A percentile compares a stretch with the other conserved stretches of the same genome.
These are phyloP conservation scores for Lizonia empirigonia DNA, from an alignment of 2,329 filamentous ascomycete species.

Conservation along the genomic window DNA sequence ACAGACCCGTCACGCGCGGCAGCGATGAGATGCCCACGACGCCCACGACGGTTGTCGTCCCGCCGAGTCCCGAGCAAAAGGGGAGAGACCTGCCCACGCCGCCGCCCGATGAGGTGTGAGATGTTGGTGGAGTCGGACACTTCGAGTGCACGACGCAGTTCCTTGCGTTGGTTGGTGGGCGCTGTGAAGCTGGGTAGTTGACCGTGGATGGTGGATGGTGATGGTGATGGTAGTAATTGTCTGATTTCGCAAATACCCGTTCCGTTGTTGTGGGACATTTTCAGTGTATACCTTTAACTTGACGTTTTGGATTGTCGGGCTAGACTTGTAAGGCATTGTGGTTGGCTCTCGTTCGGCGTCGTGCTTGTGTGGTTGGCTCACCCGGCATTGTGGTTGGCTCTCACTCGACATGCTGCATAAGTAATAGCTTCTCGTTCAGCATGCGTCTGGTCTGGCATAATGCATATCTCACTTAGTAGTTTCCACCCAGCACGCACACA, in stretches of 20 bases:
- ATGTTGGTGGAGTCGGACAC: neutral
- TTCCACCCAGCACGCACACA: no score
- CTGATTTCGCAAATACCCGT: conserved; percentile 16
- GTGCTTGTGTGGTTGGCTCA: no score
- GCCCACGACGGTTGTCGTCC: conserved; percentile 46
- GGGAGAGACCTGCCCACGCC: conserved; percentile 38
- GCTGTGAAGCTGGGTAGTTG: no score
- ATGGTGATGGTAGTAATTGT: neutral
- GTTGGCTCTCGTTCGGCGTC: no score
- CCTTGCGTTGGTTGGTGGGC: no score
- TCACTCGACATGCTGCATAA: no score
- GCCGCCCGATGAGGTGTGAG: conserved; percentile 33
- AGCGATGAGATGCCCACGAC: conserved; percentile 24
- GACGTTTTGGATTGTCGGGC: conserved; percentile 9
- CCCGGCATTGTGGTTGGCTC: no score
- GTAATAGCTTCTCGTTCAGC: no score
- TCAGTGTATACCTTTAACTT: conserved; percentile 15
- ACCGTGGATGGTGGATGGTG: neutral
- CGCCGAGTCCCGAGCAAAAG: conserved; percentile 45
- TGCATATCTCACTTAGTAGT: no score
- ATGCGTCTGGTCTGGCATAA: no score
- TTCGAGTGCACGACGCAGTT: no score
- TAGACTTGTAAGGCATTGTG: no score
- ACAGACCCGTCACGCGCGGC: conserved; percentile 17
- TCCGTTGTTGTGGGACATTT: conserved; percentile 17